Base-by-base conservation (phyloP, 768 basidiomycete species). In the Pleurotus citrinopileatus region DNA sequence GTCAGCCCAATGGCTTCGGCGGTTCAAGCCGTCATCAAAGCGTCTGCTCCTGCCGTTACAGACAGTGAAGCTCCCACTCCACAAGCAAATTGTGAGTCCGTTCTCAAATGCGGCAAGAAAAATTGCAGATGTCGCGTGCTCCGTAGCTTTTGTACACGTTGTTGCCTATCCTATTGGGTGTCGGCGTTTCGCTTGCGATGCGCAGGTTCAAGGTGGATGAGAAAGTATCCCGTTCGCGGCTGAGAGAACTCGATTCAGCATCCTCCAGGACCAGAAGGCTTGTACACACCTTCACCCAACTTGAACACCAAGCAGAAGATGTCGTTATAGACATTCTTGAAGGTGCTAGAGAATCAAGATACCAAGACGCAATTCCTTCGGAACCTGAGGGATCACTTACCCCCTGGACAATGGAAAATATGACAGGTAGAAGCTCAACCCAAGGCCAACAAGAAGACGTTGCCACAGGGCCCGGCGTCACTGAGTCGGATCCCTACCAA, bases 301-400 rank as follows among this genome's bases (percentile, higher is more conserved):
- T 51, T 15, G 48, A 38, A 20, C 19, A 51, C 10, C 29, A 37
- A 1, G 48, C 48, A 23, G 48, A 36, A 25, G 34, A 34, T 4
- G 34, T 51, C 34, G 48, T 51, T 20, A 51, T 38, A 36, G 29
- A 51, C 4, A 34, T 51, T 51, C 34, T 51, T 15, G 48, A 51
- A 51, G 48, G 74, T 51, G 63, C 70, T 7, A 67, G 70, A 42
- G 60, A 71, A 26, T 56, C 57, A 36, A 44, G 48, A 34, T 47
- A 56, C 29, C n/a, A 47, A 50, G 60, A 57, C 38, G 56, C 57
- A 23, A 42, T 32, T 38, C 51, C 57, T 43, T 43, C 53, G 9
- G 52, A 52, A 45, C 48, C 34, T 15, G 42, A 13, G 19, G 51
- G 47, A 25, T 25, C 46, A 28, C 12, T 5, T 32, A 42, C 20